These are phyloP conservation scores for Pseudotulostoma volvatum DNA, from an alignment of 495 filamentous ascomycete species.

Conservation along the genomic window DNA sequence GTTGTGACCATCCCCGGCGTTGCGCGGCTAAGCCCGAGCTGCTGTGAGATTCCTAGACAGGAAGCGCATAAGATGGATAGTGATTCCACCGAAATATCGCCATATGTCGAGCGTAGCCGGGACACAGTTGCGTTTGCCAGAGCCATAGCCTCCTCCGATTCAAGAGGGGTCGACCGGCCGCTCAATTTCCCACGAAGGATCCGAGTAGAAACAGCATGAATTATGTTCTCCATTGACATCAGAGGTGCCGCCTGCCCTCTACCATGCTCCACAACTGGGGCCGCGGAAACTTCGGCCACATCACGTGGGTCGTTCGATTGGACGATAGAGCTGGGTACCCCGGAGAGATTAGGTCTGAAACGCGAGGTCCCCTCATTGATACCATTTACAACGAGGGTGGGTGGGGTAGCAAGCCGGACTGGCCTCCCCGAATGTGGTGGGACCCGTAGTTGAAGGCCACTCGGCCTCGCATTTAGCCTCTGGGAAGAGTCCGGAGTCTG, in stretches of 20 bases:
- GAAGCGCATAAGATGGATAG: conserved; percentile 16
- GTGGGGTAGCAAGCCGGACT: conserved; percentile 65
- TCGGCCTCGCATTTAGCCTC: conserved; percentile 15
- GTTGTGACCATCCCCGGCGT: conserved; percentile 12
- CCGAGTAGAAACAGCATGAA: conserved; percentile 19
- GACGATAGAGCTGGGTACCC: conserved; percentile 14
- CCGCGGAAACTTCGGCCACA: conserved; percentile 3
- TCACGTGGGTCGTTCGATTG: conserved; percentile 11
- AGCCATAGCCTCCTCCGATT: conserved; percentile 16
- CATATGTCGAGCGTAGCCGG: conserved; percentile 16
- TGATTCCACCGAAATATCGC: conserved; percentile 11
- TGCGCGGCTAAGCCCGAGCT: conserved; percentile 18
- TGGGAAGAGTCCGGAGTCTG: conserved; percentile 16
- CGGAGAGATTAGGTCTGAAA: conserved; percentile 7
- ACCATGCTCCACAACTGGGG: too few relatives aligned
- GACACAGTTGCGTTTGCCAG: conserved; percentile 20
- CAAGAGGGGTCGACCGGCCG: conserved; percentile 15
- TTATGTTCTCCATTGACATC: conserved; percentile 20
- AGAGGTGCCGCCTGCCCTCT: neutral
- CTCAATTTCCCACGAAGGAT: conserved; percentile 17
- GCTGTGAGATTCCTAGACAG: conserved; percentile 24
- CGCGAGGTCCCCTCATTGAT: conserved; percentile 23
- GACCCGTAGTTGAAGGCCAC: conserved; percentile 62
- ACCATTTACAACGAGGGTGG: conserved; percentile 53
- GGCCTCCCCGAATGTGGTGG: conserved; percentile 56